Evolutionary conservation across 148 eudicot genomes (phyloP).

Genomic region (Fagopyrum tataricum): DNA sequence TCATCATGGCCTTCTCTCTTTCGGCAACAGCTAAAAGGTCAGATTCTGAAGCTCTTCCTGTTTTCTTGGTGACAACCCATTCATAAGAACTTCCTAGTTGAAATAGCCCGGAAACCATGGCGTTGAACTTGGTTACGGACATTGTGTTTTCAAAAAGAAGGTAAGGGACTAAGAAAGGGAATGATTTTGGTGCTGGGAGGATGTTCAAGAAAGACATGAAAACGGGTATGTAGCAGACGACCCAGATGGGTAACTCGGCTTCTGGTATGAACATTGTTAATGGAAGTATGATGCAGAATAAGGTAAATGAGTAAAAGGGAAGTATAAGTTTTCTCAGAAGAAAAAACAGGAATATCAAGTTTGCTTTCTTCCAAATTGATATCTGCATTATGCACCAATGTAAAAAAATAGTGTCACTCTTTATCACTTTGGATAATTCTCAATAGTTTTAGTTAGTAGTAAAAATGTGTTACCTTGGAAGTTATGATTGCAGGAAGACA

Average conservation of each 20-base stretch:
- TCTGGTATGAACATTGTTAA: conserved; percentile 65
- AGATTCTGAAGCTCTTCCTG: conserved; percentile 56
- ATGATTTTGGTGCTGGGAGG: conserved; percentile 48
- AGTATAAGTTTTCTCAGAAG: conserved; percentile 57
- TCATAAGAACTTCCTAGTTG: conserved; percentile 65
- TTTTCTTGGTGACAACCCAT: conserved; percentile 70
- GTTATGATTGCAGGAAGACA: conserved; percentile 47
- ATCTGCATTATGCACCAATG: conserved; percentile 33
- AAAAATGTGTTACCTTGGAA: conserved; percentile 37
- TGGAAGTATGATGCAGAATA: conserved; percentile 60
- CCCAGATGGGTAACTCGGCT: conserved; percentile 57
- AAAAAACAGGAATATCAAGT: conserved; percentile 57
- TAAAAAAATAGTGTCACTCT: neutral
- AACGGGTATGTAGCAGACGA: conserved; percentile 52
- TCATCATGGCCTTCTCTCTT: conserved; percentile 32
- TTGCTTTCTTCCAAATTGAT: conserved; percentile 47
- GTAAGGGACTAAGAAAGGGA: conserved; percentile 61
- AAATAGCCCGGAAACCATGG: conserved; percentile 60
- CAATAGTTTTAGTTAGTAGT: too few species aligned
- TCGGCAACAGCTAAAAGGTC: conserved; percentile 48
- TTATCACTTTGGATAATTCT: too few species aligned
- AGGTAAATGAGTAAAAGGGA: conserved; percentile 63
- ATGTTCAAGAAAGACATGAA: conserved; percentile 47
- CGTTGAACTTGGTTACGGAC: conserved; percentile 69
- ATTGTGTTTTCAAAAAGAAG: conserved; percentile 65